A percentile compares a stretch with the other conserved stretches of the same genome.
These are phyloP conservation scores for Vanrija humicola DNA, from an alignment of 1,284 basidiomycete species.

Conservation along the genomic window DNA sequence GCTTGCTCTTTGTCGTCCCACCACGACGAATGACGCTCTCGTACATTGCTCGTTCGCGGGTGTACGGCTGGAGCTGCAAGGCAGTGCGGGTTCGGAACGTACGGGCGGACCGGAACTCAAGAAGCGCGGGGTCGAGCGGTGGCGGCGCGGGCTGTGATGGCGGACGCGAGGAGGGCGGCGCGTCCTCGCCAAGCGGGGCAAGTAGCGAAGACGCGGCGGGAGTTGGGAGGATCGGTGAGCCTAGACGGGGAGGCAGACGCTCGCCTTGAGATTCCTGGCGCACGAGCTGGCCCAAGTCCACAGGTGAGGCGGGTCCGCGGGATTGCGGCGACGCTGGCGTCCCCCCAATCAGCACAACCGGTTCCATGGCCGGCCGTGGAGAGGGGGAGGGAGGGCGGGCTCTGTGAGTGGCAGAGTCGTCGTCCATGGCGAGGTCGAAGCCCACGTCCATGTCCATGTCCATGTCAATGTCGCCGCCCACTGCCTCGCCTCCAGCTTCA, in stretches of 20 bases:
- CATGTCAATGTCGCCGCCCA: too few species aligned
- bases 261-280: too few species aligned
- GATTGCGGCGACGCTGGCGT: too few species aligned
- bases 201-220: not conserved
- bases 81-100: constrained; percentile 47
- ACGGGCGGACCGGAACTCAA: constrained; percentile 39
- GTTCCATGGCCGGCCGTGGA: not conserved
- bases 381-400: not conserved
- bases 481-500: too few species aligned
- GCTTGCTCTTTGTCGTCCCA: constrained; percentile 9
- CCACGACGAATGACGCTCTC: constrained; percentile 37
- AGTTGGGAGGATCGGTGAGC: too few species aligned
- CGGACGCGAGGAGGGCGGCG: not conserved
- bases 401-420: not conserved
- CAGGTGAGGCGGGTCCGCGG: too few species aligned
- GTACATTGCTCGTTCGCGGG: constrained; percentile 43
- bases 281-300: too few species aligned
- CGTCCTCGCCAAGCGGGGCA: not conserved
- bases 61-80: constrained; percentile 48
- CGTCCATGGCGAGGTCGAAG: not conserved
- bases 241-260: too few species aligned
- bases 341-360: too few species aligned
- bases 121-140: constrained; percentile 31
- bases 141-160: not conserved
- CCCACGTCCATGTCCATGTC: too few species aligned